A percentile compares a stretch with the other conserved stretches of the same genome.
Evolutionary conservation across 805 yeast genomes (phyloP).

Genomic region (Wickerhamomyces pijperi): DNA sequence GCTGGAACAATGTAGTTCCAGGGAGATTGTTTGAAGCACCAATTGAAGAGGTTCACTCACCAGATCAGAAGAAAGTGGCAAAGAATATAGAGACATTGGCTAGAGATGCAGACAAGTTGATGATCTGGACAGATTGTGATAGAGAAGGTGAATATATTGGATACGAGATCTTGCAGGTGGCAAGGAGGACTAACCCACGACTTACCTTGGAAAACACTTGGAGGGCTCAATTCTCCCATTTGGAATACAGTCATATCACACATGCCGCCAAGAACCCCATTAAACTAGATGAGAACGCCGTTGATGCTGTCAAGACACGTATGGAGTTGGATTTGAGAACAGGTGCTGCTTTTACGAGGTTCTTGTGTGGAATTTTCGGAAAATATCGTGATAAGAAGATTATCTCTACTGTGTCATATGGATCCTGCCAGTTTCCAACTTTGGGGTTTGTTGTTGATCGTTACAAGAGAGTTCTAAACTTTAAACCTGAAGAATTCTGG

Average conservation of each 20-base stretch:
- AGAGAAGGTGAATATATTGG: slow-evolving; percentile 94
- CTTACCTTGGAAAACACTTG: slow-evolving; percentile 39
- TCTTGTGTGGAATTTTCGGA: slow-evolving; percentile 48
- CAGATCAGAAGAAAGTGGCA: slow-evolving; percentile 38
- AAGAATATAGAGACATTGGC: slow-evolving; percentile 62
- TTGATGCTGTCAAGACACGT: slow-evolving; percentile 78
- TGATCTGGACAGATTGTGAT: slow-evolving; percentile 99
- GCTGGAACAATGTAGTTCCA: slow-evolving; percentile 60
- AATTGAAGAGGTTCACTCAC: slow-evolving; percentile 27
- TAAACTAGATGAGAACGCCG: slow-evolving; percentile 51
- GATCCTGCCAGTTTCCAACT: slow-evolving; percentile 94
- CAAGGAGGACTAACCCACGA: slow-evolving; percentile 33
- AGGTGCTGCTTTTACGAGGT: slow-evolving; percentile 82
- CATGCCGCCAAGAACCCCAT: slow-evolving; percentile 66
- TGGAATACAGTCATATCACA: slow-evolving; percentile 64
- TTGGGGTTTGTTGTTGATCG: slow-evolving; percentile 93
- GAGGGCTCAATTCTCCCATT: slow-evolving; percentile 81
- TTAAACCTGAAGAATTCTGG: slow-evolving; percentile 79
- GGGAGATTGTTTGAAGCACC: slow-evolving; percentile 66
- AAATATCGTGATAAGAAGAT: slow-evolving; percentile 10
- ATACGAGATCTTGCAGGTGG: slow-evolving; percentile 67
- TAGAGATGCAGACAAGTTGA: slow-evolving; percentile 43
- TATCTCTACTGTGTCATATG: slow-evolving; percentile 50
- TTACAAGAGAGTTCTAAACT: slow-evolving; percentile 60
- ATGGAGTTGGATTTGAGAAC: slow-evolving; percentile 81